Evolutionary conservation across 2,329 filamentous ascomycete species (phyloP).

Genomic region (Claviceps maximensis): DNA sequence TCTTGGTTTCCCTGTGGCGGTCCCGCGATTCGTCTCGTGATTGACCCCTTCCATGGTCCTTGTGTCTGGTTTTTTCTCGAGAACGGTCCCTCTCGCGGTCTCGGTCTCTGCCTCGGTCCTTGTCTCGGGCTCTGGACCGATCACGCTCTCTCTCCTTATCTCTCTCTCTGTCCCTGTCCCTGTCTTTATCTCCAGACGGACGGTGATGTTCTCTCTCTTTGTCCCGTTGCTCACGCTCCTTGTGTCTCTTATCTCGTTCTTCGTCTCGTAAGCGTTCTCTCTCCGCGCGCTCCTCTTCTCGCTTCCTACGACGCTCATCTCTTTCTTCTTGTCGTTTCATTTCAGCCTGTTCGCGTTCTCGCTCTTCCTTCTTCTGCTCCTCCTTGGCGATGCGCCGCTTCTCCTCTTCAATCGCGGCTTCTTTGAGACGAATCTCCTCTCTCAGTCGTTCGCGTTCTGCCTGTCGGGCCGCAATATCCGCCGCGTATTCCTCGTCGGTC

Average conservation of each 20-base stretch:
- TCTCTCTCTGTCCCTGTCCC: slow-evolving; percentile 9
- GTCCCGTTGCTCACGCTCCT: slow-evolving; percentile 25
- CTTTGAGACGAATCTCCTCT: slow-evolving; percentile 45
- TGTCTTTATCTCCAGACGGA: neutral
- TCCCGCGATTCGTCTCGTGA: slow-evolving; percentile 18
- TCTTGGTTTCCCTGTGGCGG: slow-evolving; percentile 18
- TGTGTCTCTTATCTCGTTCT: slow-evolving; percentile 26
- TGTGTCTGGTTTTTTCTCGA: slow-evolving; percentile 17
- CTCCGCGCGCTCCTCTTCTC: slow-evolving; percentile 43
- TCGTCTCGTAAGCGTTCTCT: slow-evolving; percentile 32
- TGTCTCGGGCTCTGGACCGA: slow-evolving; percentile 16
- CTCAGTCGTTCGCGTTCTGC: slow-evolving; percentile 48
- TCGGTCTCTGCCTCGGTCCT: slow-evolving; percentile 10
- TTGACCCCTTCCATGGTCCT: slow-evolving; percentile 17
- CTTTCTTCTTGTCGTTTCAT: slow-evolving; percentile 36
- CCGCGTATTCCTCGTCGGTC: slow-evolving; percentile 60
- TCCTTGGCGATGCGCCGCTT: slow-evolving; percentile 45
- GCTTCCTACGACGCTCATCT: slow-evolving; percentile 34
- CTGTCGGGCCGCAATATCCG: slow-evolving; percentile 48
- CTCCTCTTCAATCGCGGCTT: slow-evolving; percentile 48
- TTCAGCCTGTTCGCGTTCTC: slow-evolving; percentile 35
- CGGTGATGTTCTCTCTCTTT: slow-evolving; percentile 18
- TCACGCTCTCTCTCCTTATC: slow-evolving; percentile 10
- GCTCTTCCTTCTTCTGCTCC: slow-evolving; percentile 37
- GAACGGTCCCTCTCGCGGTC: slow-evolving; percentile 19